Conservation (phyloP, 495 filamentous ascomycete species). For the Podospora pseudocomata region DNA sequence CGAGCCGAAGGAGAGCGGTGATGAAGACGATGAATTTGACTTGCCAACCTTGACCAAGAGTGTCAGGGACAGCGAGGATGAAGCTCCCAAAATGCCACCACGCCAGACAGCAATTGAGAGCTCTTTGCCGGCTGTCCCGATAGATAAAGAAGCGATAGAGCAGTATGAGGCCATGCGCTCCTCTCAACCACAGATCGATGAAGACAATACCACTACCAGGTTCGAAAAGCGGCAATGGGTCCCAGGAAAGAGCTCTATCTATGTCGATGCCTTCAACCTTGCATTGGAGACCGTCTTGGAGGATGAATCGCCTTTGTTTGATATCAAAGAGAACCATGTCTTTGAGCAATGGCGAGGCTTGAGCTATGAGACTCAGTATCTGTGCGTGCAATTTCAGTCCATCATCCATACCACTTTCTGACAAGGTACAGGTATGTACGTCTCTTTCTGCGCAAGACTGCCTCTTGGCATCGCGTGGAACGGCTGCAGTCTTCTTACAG, state of each 20-base stretch:
- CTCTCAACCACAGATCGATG: constrained; percentile 38
- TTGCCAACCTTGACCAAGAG: background rate
- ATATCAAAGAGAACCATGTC: constrained; percentile 70
- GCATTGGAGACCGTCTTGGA: constrained; percentile 86
- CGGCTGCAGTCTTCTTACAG: constrained; percentile 62
- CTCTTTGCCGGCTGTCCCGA: constrained; percentile 64
- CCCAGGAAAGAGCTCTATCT: constrained; percentile 71
- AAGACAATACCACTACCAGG: constrained; percentile 37
- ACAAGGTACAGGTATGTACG: constrained; percentile 66
- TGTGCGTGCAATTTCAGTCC: constrained; percentile 54
- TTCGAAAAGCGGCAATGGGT: constrained; percentile 44
- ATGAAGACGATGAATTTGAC: constrained; percentile 3
- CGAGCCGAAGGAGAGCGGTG: constrained; percentile 27
- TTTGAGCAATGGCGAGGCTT: constrained; percentile 73
- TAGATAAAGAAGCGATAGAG: constrained; percentile 67
- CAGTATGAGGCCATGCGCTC: constrained; percentile 65
- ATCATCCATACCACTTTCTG: constrained; percentile 4
- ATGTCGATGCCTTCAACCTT: constrained; percentile 95
- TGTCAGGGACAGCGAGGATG: constrained; percentile 26
- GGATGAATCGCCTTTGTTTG: constrained; percentile 85
- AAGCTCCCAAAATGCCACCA: background rate
- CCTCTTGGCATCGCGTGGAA: constrained; percentile 86
- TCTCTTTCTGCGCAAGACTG: constrained; percentile 88
- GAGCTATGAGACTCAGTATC: constrained; percentile 83
- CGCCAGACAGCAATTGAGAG: constrained; percentile 69